Conservation (phyloP, 495 filamentous ascomycete genomes). For the Penicilliopsis zonata region DNA sequence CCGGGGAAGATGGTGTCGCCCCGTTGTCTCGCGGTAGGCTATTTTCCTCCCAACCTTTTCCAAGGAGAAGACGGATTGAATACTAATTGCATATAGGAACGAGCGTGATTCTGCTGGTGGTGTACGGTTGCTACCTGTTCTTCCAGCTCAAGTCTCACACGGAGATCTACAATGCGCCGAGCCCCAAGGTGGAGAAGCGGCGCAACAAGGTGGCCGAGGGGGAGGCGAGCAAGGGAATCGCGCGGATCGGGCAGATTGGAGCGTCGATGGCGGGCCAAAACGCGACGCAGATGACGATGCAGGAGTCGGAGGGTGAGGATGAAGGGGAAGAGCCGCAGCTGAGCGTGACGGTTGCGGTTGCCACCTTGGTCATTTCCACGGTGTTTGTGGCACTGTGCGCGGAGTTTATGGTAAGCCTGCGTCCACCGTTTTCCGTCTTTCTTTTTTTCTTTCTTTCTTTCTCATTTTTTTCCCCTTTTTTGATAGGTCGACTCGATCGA, state of each 20-base stretch:
- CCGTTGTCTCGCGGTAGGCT: slow-evolving; percentile 27
- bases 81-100: slow-evolving; percentile 33
- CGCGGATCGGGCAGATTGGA: slow-evolving; percentile 43
- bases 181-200: slow-evolving; percentile 52
- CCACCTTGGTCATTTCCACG: slow-evolving; percentile 60
- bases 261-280: slow-evolving; percentile 27
- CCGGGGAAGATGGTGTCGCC: slow-evolving; percentile 13
- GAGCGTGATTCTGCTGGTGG: slow-evolving; percentile 59
- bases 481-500: slow-evolving; percentile 55
- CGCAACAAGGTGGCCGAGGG: slow-evolving; percentile 41
- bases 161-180: slow-evolving; percentile 59
- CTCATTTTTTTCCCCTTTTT: neutral
- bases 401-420: slow-evolving; percentile 59
- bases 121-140: slow-evolving; percentile 65
- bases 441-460: neutral
- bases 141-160: slow-evolving; percentile 76
- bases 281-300: slow-evolving; percentile 31
- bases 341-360: slow-evolving; percentile 52
- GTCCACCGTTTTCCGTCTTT: neutral
- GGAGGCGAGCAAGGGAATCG: slow-evolving; percentile 47
- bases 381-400: slow-evolving; percentile 77
- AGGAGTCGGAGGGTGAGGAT: slow-evolving; percentile 43
- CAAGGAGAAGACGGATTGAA: neutral
- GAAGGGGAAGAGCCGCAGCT: slow-evolving; percentile 60
- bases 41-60: neutral